Percentiles rank a stretch among this genome's conserved stretches.
Evolutionary conservation across 2,329 filamentous ascomycete genomes (phyloP).

Genomic region (Ascochyta pisi): DNA sequence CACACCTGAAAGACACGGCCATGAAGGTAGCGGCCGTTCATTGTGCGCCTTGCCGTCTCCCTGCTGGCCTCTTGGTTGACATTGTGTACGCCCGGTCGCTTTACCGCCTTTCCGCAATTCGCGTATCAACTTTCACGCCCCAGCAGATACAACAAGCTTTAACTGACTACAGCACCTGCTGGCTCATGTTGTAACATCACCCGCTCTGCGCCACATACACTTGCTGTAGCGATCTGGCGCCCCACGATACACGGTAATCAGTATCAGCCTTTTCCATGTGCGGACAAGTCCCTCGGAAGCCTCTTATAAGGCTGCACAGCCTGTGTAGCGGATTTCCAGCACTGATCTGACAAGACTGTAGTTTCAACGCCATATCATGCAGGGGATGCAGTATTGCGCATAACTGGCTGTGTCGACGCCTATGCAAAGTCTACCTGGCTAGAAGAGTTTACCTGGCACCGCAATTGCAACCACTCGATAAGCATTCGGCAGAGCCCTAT

Average conservation of each 20-base stretch:
- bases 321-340: background rate
- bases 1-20: background rate
- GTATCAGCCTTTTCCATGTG: background rate
- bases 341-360: background rate
- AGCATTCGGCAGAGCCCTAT: background rate
- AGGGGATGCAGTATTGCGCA: background rate
- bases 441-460: background rate
- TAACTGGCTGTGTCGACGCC: background rate
- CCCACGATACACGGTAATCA: background rate
- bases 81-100: background rate
- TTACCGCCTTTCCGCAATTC: background rate
- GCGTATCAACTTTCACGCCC: background rate
- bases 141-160: background rate
- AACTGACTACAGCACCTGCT: background rate
- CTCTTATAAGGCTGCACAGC: background rate
- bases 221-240: background rate
- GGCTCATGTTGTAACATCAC: background rate
- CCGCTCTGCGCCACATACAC: background rate
- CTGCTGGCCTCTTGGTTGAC: background rate
- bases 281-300: background rate
- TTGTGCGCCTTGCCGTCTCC: background rate
- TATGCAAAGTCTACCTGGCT: background rate
- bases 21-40: background rate
- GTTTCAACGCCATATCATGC: background rate
- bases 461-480: background rate